phyloP scores from a whole-genome alignment of 306 rosid genomes.

The Dryas drummondii region DNA sequence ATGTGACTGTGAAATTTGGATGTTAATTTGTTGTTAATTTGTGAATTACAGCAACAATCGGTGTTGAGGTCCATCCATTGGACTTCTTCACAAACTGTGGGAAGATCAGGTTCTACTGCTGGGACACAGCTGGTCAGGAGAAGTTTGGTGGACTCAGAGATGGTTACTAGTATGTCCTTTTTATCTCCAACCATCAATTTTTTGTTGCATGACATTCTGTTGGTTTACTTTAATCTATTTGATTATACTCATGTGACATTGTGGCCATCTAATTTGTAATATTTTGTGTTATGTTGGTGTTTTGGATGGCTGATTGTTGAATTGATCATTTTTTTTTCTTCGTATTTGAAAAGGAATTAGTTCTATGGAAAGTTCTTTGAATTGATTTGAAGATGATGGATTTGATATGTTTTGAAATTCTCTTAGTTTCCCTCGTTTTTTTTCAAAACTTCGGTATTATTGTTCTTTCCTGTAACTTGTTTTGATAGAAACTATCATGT shows the following conservation, averaged over 20 bases:
- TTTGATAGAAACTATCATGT: not conserved
- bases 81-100: constrained; percentile 34
- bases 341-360: too few relatives aligned
- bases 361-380: too few relatives aligned
- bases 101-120: constrained; percentile 35
- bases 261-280: not conserved
- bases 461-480: not conserved
- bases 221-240: too few relatives aligned
- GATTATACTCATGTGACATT: not conserved
- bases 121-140: constrained; percentile 41
- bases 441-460: not conserved
- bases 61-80: constrained; percentile 36
- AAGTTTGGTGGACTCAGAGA: constrained; percentile 35
- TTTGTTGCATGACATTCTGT: too few relatives aligned
- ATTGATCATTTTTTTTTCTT: not conserved
- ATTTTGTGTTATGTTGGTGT: not conserved
- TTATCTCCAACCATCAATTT: not conserved
- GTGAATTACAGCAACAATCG: constrained; percentile 22
- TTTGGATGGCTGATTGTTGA: not conserved
- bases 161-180: constrained; percentile 27
- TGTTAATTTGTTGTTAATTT: not conserved
- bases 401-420: not conserved
- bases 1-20: not conserved
- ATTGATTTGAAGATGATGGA: too few relatives aligned
- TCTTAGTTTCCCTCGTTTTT: too few relatives aligned